A percentile compares a stretch with the other conserved stretches of the same genome.
phyloP scores from a whole-genome alignment of 352 stramenopile species.

The Albugo laibachii region DNA sequence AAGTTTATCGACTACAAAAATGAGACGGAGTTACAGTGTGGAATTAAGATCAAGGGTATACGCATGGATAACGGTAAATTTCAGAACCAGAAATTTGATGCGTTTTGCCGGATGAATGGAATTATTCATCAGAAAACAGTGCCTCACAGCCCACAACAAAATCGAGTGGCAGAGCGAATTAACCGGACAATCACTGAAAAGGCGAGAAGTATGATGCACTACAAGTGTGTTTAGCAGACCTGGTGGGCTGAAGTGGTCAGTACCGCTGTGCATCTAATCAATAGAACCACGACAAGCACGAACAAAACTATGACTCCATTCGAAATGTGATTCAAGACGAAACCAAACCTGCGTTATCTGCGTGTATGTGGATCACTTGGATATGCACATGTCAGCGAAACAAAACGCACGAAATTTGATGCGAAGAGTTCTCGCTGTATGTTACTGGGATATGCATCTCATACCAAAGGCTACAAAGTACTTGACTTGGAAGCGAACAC shows the following conservation, averaged over 20 bases:
- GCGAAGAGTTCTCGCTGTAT: neutral
- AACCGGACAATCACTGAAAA: slow-evolving; percentile 5
- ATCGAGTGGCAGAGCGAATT: too few species aligned
- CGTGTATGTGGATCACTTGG: slow-evolving; percentile 5
- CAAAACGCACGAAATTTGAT: slow-evolving; percentile 4
- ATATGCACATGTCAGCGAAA: slow-evolving; percentile 3
- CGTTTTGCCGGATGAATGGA: slow-evolving; percentile 2
- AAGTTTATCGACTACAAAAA: too few species aligned
- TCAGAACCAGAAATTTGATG: slow-evolving; percentile 7
- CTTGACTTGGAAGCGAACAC: neutral
- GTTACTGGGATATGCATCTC: neutral
- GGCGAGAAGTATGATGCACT: slow-evolving; percentile 5
- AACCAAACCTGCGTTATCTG: neutral
- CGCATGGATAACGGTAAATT: slow-evolving; percentile 16
- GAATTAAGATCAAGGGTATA: slow-evolving; percentile 10
- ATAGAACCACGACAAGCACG: neutral
- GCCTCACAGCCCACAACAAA: too few species aligned
- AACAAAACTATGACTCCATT: slow-evolving; percentile 4
- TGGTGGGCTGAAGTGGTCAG: slow-evolving; percentile 9
- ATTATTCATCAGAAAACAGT: slow-evolving; percentile 12
- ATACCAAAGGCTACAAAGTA: neutral
- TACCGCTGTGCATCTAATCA: slow-evolving; percentile 13
- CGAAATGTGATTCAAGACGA: slow-evolving; percentile 8
- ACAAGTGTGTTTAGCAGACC: slow-evolving; percentile 1
- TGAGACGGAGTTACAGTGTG: too few species aligned